Evolutionary conservation across 176 grass and related monocot species (phyloP), one percentile per base, ranked within the genome.

Genomic region (Poa pratensis): DNA sequence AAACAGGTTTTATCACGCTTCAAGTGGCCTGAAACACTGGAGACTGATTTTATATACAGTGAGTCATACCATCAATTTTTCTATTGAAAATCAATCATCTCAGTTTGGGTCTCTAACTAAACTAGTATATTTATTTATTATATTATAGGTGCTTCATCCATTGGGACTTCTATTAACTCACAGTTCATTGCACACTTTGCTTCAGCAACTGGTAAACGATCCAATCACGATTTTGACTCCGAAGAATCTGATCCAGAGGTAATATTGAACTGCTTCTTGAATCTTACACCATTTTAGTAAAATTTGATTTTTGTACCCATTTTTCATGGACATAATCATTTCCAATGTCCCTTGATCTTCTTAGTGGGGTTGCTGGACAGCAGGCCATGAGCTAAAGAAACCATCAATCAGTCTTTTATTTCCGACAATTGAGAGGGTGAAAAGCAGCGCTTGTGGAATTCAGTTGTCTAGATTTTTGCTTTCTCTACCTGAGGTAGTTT

Each of bases 11-110:
- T 97, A 79, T 92, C 90, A 78, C 76, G 70, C 7, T 89, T 92
- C 67, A 97, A 91, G 79, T 97, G 95, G 95, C 90, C 92, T 81
- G 95, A 97, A 80, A 91, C 86, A 87, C 74, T 89, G 14, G 92
- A 97, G 90, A 92, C 87, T 53, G 92, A 94, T 91, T 97, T 94
- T 91, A 77, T 97, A 34, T 97, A 97, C 79, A 86, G 95, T 97
- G 63, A 87, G 95, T 40, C 80, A 57, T 57, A 69, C 55, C 19
- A 9, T 54, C 0, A 17, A 12, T 32, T 71, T 60, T 60, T 26
- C 7, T 61, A 60, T 6, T 73, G 15, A 24, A 75, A 60, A 58
- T 39, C 53, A 23, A n/a, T 68, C 64, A 83, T 50, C 18, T 9
- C 51, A 78, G 72, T 62, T 13, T 73, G 1, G 24, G 34, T 85